These are phyloP conservation scores for Sclerotinia minor DNA, from an alignment of 2,329 filamentous ascomycete species.

Conservation along the genomic window DNA sequence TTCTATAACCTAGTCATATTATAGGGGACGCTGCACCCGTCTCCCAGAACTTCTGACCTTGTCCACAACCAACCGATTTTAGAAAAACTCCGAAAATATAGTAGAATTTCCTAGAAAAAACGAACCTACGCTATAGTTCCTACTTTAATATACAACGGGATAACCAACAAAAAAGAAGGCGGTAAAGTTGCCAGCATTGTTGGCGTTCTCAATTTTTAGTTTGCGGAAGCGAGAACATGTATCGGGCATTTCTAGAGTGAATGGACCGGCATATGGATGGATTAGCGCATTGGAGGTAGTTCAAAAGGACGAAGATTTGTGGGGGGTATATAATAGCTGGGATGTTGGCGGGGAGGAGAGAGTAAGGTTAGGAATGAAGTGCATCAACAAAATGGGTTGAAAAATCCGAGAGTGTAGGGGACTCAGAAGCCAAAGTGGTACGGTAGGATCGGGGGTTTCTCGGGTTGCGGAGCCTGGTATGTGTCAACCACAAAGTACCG, in stretches of 20 bases:
- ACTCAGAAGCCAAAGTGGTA: background rate
- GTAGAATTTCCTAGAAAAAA: background rate
- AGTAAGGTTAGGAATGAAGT: background rate
- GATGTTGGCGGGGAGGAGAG: no score
- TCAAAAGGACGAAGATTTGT: background rate
- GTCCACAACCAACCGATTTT: background rate
- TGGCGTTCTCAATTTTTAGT: background rate
- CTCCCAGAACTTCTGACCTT: no score
- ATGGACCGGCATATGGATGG: background rate
- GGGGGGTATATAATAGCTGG: background rate
- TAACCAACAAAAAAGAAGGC: background rate
- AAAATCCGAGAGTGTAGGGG: background rate
- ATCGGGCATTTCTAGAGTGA: background rate
- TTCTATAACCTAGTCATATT: background rate
- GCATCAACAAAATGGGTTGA: background rate
- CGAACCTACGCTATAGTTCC: background rate
- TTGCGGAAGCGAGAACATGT: background rate
- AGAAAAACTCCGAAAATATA: background rate
- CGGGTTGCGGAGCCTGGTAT: background rate
- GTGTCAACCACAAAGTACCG: background rate
- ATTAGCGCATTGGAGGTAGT: no score
- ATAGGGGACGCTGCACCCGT: no score
- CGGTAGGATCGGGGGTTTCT: background rate
- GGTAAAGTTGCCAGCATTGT: background rate
- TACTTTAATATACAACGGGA: no score